These are phyloP conservation scores for Malassezia japonica DNA, from an alignment of 1,284 basidiomycete genomes.

Conservation along the genomic window DNA sequence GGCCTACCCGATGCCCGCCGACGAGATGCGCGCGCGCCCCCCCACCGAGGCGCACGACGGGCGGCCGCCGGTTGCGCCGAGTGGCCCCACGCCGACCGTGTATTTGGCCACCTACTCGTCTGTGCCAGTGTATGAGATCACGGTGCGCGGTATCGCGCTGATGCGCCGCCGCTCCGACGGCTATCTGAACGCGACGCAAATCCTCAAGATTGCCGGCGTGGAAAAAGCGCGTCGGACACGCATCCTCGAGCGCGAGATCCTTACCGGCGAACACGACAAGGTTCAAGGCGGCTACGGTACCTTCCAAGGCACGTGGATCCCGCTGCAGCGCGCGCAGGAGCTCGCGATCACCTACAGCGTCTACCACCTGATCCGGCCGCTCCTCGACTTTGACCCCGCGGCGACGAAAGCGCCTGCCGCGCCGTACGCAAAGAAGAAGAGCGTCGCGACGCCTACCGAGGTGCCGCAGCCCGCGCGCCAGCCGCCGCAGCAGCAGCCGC, in stretches of 20 bases:
- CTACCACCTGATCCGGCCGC: conserved; percentile 41
- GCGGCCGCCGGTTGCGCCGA: not conserved
- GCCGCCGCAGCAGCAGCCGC: conserved; percentile 14
- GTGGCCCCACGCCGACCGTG: conserved; percentile 29
- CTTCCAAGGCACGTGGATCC: conserved; percentile 91
- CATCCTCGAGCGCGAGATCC: conserved; percentile 94
- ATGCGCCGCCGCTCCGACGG: conserved; percentile 92
- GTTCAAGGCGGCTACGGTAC: conserved; percentile 98
- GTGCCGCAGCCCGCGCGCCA: not conserved
- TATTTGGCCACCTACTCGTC: conserved; percentile 50
- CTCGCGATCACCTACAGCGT: conserved; percentile 44
- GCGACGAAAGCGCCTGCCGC: conserved; percentile 33
- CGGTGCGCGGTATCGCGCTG: conserved; percentile 87
- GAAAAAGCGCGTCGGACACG: conserved; percentile 93
- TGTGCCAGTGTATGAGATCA: conserved; percentile 51
- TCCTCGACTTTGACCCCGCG: conserved; percentile 43
- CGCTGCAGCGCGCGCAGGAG: conserved; percentile 40
- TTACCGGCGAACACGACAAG: conserved; percentile 92
- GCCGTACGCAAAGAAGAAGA: not conserved
- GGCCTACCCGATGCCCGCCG: not conserved
- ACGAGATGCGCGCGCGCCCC: not conserved
- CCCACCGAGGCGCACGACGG: not conserved
- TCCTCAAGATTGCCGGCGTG: conserved; percentile 95
- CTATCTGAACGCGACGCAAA: conserved; percentile 90
- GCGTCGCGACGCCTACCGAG: not conserved